These are phyloP conservation scores for Cyberlindnera suaveolens DNA, from an alignment of 805 yeast species.

Conservation along the genomic window DNA sequence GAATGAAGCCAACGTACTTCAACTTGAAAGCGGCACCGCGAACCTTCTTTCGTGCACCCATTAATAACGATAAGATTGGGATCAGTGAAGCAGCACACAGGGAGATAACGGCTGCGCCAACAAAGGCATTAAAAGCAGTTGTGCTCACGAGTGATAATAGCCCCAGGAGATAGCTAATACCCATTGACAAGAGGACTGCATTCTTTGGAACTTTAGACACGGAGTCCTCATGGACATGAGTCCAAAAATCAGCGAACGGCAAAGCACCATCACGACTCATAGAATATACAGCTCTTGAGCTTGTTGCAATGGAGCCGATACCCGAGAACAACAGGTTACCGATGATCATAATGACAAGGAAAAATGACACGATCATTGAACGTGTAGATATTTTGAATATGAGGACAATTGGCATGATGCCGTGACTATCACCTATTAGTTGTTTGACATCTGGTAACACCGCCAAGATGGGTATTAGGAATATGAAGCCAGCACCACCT, in stretches of 20 bases:
- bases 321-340: slow-evolving; percentile 74
- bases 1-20: slow-evolving; percentile 53
- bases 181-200: slow-evolving; percentile 60
- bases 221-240: slow-evolving; percentile 50
- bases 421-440: slow-evolving; percentile 46
- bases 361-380: slow-evolving; percentile 61
- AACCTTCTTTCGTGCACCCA: slow-evolving; percentile 54
- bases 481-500: slow-evolving; percentile 62
- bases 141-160: slow-evolving; percentile 60
- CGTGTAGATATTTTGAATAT: slow-evolving; percentile 68
- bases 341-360: slow-evolving; percentile 56
- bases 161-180: slow-evolving; percentile 53
- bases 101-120: slow-evolving; percentile 76
- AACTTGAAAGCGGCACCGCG: slow-evolving; percentile 66
- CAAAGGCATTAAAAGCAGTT: slow-evolving; percentile 76
- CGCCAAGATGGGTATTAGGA: slow-evolving; percentile 63
- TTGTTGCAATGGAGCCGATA: slow-evolving; percentile 73
- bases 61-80: slow-evolving; percentile 59
- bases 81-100: slow-evolving; percentile 71
- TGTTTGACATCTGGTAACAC: slow-evolving; percentile 61
- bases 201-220: slow-evolving; percentile 61
- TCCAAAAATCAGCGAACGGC: slow-evolving; percentile 61
- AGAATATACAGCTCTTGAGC: slow-evolving; percentile 76
- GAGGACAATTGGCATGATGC: slow-evolving; percentile 71
- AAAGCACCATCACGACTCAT: slow-evolving; percentile 81